Conservation (phyloP, 129 eudicot species). For the Pulicaria dysenterica region DNA sequence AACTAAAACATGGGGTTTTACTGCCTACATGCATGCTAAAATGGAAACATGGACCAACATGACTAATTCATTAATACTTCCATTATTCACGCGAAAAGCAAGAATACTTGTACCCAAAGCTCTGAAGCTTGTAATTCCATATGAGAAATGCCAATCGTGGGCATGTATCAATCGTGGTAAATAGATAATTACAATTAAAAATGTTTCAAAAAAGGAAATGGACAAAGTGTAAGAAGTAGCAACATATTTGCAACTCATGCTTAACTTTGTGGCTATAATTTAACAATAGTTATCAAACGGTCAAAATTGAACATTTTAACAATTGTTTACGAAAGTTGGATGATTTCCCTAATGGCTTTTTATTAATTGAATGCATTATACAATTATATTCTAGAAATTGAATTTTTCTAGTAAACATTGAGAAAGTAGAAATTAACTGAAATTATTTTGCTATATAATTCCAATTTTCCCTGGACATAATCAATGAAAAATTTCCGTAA, state of each 20-base stretch:
- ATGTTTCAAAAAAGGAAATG: not conserved
- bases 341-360: not conserved
- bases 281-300: not conserved
- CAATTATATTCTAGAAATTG: not conserved
- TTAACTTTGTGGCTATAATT: not conserved
- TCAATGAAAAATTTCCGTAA: not conserved
- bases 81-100: too few relatives aligned
- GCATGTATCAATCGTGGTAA: not conserved
- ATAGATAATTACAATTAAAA: not conserved
- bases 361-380: too few relatives aligned
- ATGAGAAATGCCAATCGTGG: not conserved
- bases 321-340: constrained; percentile 6
- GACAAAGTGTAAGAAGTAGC: not conserved
- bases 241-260: not conserved
- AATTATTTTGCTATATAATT: not conserved
- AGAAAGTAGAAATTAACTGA: not conserved
- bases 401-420: not conserved
- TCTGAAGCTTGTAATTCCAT: too few relatives aligned
- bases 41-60: too few relatives aligned
- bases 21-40: too few relatives aligned
- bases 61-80: too few relatives aligned
- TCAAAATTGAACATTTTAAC: not conserved
- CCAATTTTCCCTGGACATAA: not conserved
- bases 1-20: too few relatives aligned
- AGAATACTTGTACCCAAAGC: too few relatives aligned